Percentiles rank a stretch among this genome's conserved stretches.
These are phyloP conservation scores for Beta lomatogona DNA, from an alignment of 179 eudicot species.

Conservation along the genomic window DNA sequence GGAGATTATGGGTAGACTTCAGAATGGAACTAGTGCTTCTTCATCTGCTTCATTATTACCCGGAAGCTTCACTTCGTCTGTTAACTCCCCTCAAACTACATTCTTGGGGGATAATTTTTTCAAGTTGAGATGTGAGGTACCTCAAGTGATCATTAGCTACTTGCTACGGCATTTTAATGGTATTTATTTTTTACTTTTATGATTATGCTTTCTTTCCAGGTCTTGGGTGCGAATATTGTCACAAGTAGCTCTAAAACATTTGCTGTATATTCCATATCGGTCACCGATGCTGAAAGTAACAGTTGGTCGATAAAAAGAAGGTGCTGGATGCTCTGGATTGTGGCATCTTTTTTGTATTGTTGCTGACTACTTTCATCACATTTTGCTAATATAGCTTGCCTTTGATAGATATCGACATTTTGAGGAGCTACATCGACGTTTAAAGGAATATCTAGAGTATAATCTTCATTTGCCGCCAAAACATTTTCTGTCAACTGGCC, in stretches of 20 bases:
- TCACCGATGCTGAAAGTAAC: constrained; percentile 71
- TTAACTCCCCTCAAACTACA: constrained; percentile 50
- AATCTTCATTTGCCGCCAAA: constrained; percentile 95
- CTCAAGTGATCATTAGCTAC: constrained; percentile 17
- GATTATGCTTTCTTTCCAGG: constrained; percentile 52
- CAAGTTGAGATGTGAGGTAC: constrained; percentile 95
- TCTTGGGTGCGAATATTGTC: constrained; percentile 88
- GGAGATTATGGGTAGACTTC: constrained; percentile 62
- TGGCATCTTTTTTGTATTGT: neutral
- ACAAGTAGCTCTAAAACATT: constrained; percentile 84
- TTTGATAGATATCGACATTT: constrained; percentile 86
- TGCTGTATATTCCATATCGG: constrained; percentile 91
- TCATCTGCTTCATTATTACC: constrained; percentile 65
- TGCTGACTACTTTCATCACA: neutral
- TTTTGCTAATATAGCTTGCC: constrained; percentile 24
- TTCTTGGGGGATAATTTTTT: constrained; percentile 67
- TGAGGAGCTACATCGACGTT: constrained; percentile 95
- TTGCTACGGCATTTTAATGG: constrained; percentile 19
- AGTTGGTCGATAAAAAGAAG: constrained; percentile 99
- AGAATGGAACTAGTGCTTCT: constrained; percentile 71
- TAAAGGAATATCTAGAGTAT: constrained; percentile 89
- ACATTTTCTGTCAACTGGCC: constrained; percentile 91
- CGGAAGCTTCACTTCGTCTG: constrained; percentile 42
- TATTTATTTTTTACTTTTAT: constrained; percentile 9
- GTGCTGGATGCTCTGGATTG: constrained; percentile 36